Evolutionary conservation across 148 eudicot genomes (phyloP), one percentile per base, ranked within the genome.

Genomic region (Simmondsia chinensis): DNA sequence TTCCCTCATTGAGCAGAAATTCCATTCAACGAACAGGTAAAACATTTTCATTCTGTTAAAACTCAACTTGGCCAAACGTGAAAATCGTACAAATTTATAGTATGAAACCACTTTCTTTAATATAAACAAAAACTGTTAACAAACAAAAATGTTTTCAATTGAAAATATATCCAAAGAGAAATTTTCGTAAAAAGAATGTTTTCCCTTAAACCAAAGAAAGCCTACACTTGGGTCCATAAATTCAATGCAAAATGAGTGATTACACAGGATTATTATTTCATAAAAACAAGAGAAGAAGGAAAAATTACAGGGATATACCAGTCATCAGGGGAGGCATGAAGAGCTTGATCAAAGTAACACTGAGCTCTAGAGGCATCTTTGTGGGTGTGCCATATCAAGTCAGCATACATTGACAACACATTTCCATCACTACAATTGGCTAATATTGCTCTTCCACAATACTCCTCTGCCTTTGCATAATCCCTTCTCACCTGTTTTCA

Each of bases 381-480:
- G 6, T 67, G 61, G 7, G 67, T 63, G 47, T 63, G 54, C 81
- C 81, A 75, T 14, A 75, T 63, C 60, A 75, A 63, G 56, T 63
- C 76, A 35, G 70, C 81, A 43, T 75, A 75, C 10, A 71, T 43
- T 6, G 81, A 68, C 13, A 75, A 15, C 4, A 64, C 71, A 35
- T 33, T 63, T 9, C 64, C 73, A 45, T 75, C 81, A 47, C 45
- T 13, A 1, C 76, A 73, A 24, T 72, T 62, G n/a, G 73, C 76
- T 7, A 77, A 45, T 23, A 77, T 55, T 9, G 83, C 83, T 45
- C 79, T 70, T 13, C 73, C 79, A 24, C 75, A 77, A 34, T 73
- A 77, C 53, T 77, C 83, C 46, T 77, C 83, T 2, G 83, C 83
- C 52, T 72, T 77, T 20, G 28, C 55, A 33, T 58, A 55, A 61